Percentiles rank a stretch among this genome's conserved stretches.
These are phyloP conservation scores for Curvularia eragrostidis DNA, from an alignment of 2,329 filamentous ascomycete genomes.

Conservation along the genomic window DNA sequence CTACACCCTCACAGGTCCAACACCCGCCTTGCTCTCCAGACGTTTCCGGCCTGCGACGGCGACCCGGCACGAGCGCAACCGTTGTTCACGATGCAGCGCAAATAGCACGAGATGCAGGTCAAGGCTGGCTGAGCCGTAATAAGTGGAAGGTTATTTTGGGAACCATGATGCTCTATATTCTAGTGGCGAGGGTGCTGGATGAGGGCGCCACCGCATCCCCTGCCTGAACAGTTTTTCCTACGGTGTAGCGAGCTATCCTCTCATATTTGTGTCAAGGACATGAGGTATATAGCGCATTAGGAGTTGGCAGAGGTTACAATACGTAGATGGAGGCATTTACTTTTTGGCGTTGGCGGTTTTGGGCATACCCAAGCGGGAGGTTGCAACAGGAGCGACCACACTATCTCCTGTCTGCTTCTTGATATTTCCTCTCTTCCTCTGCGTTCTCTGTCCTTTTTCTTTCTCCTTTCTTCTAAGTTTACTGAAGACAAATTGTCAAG, in stretches of 20 bases:
- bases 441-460: not conserved
- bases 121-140: slow-evolving; percentile 81
- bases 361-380: slow-evolving; percentile 15
- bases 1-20: slow-evolving; percentile 50
- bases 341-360: slow-evolving; percentile 17
- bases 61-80: slow-evolving; percentile 63
- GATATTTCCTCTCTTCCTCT: not conserved
- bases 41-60: slow-evolving; percentile 69
- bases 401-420: not conserved
- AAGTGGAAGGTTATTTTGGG: slow-evolving; percentile 76
- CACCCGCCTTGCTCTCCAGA: slow-evolving; percentile 66
- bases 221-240: slow-evolving; percentile 1
- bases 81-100: slow-evolving; percentile 80
- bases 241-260: too few species aligned
- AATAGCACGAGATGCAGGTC: slow-evolving; percentile 76
- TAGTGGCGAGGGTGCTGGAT: slow-evolving; percentile 77
- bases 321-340: slow-evolving; percentile 4
- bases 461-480: not conserved
- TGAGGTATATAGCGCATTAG: not conserved
- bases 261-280: not conserved
- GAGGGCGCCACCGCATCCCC: slow-evolving; percentile 46
- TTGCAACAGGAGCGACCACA: not conserved
- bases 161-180: slow-evolving; percentile 79
- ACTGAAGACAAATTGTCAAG: not conserved
- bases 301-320: not conserved